A percentile compares a stretch with the other conserved stretches of the same genome.
These are phyloP conservation scores for Coprinopsis sp. DNA, from an alignment of 768 basidiomycete species.

Conservation along the genomic window DNA sequence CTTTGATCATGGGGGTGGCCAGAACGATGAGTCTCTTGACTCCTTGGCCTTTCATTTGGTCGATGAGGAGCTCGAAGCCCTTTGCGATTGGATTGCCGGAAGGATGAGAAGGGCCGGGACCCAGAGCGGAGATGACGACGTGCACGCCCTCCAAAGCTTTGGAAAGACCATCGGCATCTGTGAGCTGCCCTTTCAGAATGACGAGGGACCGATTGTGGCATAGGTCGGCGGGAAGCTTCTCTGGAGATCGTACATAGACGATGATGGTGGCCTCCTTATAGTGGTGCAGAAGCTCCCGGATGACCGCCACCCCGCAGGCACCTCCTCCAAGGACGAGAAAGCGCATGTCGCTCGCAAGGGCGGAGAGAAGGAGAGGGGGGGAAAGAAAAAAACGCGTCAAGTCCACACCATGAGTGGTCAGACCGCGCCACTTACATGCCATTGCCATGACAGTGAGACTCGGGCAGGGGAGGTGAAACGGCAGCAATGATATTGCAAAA, in stretches of 20 bases:
- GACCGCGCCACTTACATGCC: no score
- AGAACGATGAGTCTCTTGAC: constrained; percentile 62
- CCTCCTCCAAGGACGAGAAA: constrained; percentile 69
- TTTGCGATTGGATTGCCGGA: constrained; percentile 55
- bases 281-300: constrained; percentile 47
- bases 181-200: constrained; percentile 52
- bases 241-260: constrained; percentile 59
- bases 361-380: background rate
- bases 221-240: constrained; percentile 55
- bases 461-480: no score
- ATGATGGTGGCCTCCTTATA: constrained; percentile 40
- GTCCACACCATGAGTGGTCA: background rate
- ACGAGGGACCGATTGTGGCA: constrained; percentile 39
- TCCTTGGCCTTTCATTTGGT: constrained; percentile 45
- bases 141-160: constrained; percentile 54
- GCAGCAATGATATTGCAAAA: constrained; percentile 1
- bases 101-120: constrained; percentile 44
- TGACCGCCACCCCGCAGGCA: constrained; percentile 50
- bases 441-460: no score
- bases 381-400: background rate
- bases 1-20: constrained; percentile 61
- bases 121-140: constrained; percentile 63
- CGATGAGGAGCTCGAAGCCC: constrained; percentile 53
- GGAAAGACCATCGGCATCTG: constrained; percentile 44
- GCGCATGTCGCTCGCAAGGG: constrained; percentile 26